Evolutionary conservation across 495 filamentous ascomycete species (phyloP).

Genomic region (Neohortaea acidophila): DNA sequence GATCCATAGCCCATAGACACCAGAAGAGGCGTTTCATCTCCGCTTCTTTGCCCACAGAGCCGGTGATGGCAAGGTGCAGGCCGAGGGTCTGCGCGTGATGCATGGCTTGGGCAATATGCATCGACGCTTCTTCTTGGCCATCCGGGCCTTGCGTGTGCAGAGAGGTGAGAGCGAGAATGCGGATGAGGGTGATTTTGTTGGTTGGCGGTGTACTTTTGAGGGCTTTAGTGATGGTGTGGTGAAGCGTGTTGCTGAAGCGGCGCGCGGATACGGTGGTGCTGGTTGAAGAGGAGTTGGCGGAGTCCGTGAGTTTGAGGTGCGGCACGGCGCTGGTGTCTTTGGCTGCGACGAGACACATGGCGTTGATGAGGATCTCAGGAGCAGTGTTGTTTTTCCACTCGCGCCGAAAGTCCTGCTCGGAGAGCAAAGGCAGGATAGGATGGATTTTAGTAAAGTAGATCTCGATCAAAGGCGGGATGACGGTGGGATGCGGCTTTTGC

Average conservation of each 20-base stretch:
- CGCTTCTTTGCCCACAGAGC: slow-evolving; percentile 16
- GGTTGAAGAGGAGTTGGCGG: no score
- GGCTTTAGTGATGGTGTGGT: slow-evolving; percentile 20
- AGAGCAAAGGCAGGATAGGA: slow-evolving; percentile 24
- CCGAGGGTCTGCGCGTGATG: slow-evolving; percentile 53
- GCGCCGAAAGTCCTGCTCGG: slow-evolving; percentile 19
- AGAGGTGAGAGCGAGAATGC: slow-evolving; percentile 28
- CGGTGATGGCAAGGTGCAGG: slow-evolving; percentile 35
- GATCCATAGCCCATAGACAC: slow-evolving; percentile 53
- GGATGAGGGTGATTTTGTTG: slow-evolving; percentile 27
- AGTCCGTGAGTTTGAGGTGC: slow-evolving; percentile 18
- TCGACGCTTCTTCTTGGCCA: slow-evolving; percentile 27
- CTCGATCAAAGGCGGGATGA: slow-evolving; percentile 20
- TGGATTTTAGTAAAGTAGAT: slow-evolving; percentile 26
- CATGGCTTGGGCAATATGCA: slow-evolving; percentile 27
- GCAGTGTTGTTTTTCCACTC: slow-evolving; percentile 14
- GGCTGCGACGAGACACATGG: slow-evolving; percentile 26
- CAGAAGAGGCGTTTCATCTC: slow-evolving; percentile 44
- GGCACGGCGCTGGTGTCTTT: slow-evolving; percentile 21
- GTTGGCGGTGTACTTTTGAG: slow-evolving; percentile 22
- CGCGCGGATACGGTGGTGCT: slow-evolving; percentile 17
- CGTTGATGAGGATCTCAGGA: slow-evolving; percentile 22
- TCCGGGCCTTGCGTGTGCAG: slow-evolving; percentile 34
- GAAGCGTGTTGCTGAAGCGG: slow-evolving; percentile 24
- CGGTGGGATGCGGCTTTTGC: slow-evolving; percentile 11